A percentile compares a stretch with the other conserved stretches of the same genome.
phyloP scores from a whole-genome alignment of 805 yeast species.

The Lachancea kluyveri region DNA sequence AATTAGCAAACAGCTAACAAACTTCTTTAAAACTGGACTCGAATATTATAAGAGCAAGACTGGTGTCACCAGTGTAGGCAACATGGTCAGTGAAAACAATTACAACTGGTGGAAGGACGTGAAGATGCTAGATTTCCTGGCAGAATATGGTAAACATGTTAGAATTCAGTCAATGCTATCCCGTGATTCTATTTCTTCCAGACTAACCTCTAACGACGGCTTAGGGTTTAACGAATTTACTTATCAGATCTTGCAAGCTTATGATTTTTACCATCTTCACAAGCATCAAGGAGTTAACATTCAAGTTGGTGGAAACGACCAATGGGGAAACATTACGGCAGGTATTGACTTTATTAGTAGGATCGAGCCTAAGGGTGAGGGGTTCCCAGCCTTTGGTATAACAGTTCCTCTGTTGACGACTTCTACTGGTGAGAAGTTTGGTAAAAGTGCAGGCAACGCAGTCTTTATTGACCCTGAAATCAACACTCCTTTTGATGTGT shows the following conservation, averaged over 20 bases:
- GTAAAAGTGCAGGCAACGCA: slow-evolving; percentile 96
- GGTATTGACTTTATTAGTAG: slow-evolving; percentile 84
- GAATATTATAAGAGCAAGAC: slow-evolving; percentile 46
- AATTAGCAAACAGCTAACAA: slow-evolving; percentile 56
- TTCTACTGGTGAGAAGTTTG: slow-evolving; percentile 86
- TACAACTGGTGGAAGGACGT: slow-evolving; percentile 81
- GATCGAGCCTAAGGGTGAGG: slow-evolving; percentile 31
- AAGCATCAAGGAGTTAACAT: slow-evolving; percentile 50
- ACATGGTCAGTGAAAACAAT: slow-evolving; percentile 51
- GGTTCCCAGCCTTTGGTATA: slow-evolving; percentile 53
- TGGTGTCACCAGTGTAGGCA: slow-evolving; percentile 33
- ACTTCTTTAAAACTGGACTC: slow-evolving; percentile 56
- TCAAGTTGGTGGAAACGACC: slow-evolving; percentile 96
- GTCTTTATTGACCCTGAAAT: slow-evolving; percentile 71
- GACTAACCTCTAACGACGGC: slow-evolving; percentile 66
- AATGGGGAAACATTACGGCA: slow-evolving; percentile 97
- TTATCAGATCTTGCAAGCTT: slow-evolving; percentile 89
- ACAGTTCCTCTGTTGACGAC: slow-evolving; percentile 90
- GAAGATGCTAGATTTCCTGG: slow-evolving; percentile 69
- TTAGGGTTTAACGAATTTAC: slow-evolving; percentile 92
- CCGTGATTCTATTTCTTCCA: slow-evolving; percentile 76
- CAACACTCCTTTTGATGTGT: slow-evolving; percentile 76
- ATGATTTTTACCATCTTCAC: slow-evolving; percentile 81
- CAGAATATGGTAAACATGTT: slow-evolving; percentile 68
- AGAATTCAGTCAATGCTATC: slow-evolving; percentile 83